Conservation (phyloP, 768 basidiomycete genomes). For the Lyophyllum semitale region DNA sequence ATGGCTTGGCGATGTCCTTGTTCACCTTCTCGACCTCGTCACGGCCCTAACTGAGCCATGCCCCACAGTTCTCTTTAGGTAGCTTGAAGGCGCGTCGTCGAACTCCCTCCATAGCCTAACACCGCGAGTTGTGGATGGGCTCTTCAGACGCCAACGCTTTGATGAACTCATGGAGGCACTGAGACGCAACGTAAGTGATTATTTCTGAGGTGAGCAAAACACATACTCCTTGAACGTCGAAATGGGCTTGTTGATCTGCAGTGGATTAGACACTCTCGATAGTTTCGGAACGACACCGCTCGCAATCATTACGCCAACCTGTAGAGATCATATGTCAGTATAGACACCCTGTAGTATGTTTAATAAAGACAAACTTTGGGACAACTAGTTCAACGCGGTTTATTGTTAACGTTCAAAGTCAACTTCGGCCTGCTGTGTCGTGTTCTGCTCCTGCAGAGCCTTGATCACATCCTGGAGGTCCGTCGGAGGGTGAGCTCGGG, state of each 20-base stretch:
- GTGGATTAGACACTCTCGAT: conserved; percentile 69
- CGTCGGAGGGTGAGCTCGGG: conserved; percentile 20
- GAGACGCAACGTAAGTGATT: conserved; percentile 1
- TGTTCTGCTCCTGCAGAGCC: conserved; percentile 58
- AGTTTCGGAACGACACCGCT: conserved; percentile 65
- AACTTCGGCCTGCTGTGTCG: conserved; percentile 62
- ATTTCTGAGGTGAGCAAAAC: background rate
- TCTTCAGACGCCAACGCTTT: conserved; percentile 84
- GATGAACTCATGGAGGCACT: conserved; percentile 90
- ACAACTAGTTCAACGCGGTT: conserved; percentile 52
- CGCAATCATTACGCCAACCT: conserved; percentile 73
- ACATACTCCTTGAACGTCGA: conserved; percentile 82
- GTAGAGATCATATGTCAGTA: conserved; percentile 5
- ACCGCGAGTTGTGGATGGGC: conserved; percentile 96
- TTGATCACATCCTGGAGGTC: conserved; percentile 63
- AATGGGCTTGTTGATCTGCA: conserved; percentile 75
- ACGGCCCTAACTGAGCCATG: conserved; percentile 86
- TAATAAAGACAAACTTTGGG: conserved; percentile 48
- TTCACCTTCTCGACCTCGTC: conserved; percentile 90
- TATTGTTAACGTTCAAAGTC: too few relatives aligned
- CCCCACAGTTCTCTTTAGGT: conserved; percentile 91
- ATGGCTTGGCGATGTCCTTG: conserved; percentile 92
- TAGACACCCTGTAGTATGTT: background rate
- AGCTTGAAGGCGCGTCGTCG: conserved; percentile 95
- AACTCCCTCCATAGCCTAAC: conserved; percentile 99